These are phyloP conservation scores for Phaeosphaeriaceae sp. DNA, from an alignment of 2,329 filamentous ascomycete species.

Conservation along the genomic window DNA sequence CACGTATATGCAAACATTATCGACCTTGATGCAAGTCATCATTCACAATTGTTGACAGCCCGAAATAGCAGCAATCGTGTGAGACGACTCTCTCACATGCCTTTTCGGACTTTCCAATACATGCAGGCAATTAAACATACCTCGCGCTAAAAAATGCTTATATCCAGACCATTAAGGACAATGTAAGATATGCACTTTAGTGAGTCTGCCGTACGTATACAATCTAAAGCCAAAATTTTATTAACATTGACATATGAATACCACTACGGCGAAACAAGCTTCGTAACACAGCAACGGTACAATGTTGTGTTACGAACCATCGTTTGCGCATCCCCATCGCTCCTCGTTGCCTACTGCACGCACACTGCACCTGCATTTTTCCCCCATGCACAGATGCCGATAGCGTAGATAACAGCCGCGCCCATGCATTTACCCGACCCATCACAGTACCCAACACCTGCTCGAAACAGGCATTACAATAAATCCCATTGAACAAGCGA, in stretches of 20 bases:
- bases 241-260: background rate
- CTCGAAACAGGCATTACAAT: background rate
- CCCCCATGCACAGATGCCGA: background rate
- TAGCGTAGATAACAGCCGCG: background rate
- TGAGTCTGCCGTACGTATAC: background rate
- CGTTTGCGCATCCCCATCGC: background rate
- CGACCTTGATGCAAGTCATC: background rate
- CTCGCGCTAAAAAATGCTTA: background rate
- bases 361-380: background rate
- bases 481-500: background rate
- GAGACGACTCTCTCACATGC: background rate
- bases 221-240: too few species aligned
- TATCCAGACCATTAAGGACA: background rate
- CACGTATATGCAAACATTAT: background rate
- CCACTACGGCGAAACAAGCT: background rate
- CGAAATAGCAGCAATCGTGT: background rate
- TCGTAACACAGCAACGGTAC: background rate
- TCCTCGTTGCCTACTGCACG: background rate
- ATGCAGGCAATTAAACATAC: constrained; percentile 3
- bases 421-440: constrained; percentile 2
- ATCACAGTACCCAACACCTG: background rate
- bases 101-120: constrained; percentile 2
- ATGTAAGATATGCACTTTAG: background rate
- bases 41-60: background rate
- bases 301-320: background rate